Base-by-base conservation (phyloP, 1,139 yeast species). In the Chernovozyma sophiae-reginae region DNA sequence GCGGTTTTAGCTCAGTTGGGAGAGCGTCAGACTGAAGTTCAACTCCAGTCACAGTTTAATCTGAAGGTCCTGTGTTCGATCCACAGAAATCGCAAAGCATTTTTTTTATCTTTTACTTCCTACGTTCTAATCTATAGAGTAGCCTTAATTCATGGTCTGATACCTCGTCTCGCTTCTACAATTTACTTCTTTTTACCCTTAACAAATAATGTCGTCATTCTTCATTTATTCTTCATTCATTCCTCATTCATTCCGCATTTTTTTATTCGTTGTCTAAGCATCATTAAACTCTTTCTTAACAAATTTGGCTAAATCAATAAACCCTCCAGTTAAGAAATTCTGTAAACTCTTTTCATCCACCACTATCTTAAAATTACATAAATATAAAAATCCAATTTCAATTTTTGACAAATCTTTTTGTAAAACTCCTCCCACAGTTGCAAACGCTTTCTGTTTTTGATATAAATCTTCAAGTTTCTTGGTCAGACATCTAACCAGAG, bases 11-110 rank as follows among this genome's bases (percentile, higher is more conserved):
- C 74, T 68, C 74, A 68, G 73, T 68, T 64, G 73, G 74, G 74
- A 68, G 74, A 68, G 74, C 74, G 74, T 65, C 73, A 67, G 74
- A 68, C 74, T 68, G 74, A 68, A 68, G 74, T 30, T 8, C 46
- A 29, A 53, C 55, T 53, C 54, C 54, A 48, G 62, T 58, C 60
- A 48, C 59, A 57, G 60, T 55, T 20, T 55, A 53, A 68, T 68
- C 74, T 68, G 73, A 64, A 68, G 74, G 74, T 68, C 74, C 70
- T 68, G 74, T 68, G 74, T 68, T 68, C 74, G 74, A 68, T 68
- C 74, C 74, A 68, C 74, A 65, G 70, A 65, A 64, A 60, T 64
- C 68, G 71, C 72, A 65, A 51, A 39, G 31, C 43, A 50, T 55
- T 56, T 52, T 44, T 34, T 28, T 18, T 19, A 22, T 33, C 28